A percentile compares a stretch with the other conserved stretches of the same genome.
These are phyloP conservation scores for Heritiera fomes DNA, from an alignment of 345 rosid genomes.

Conservation along the genomic window DNA sequence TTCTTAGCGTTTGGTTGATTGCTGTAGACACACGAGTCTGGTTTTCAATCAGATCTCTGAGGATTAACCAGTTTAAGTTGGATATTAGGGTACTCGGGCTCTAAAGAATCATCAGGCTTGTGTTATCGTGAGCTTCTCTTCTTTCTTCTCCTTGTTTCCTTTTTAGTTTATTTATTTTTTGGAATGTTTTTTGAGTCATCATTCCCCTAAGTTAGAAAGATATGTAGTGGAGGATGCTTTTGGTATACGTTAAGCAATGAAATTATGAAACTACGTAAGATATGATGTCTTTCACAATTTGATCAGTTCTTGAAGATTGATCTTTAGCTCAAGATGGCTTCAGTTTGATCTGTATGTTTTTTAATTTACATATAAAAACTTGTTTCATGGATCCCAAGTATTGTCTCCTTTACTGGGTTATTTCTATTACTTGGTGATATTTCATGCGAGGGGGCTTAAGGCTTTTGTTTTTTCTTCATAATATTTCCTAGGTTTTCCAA, in stretches of 20 bases:
- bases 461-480: background rate
- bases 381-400: background rate
- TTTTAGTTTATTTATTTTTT: background rate
- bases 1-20: slow-evolving; percentile 10
- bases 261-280: background rate
- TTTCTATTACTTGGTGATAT: background rate
- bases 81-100: background rate
- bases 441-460: background rate
- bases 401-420: background rate
- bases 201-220: slow-evolving; percentile 13
- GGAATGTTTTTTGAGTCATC: background rate
- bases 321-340: slow-evolving; percentile 6
- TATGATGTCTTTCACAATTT: slow-evolving; percentile 12
- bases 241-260: slow-evolving; percentile 35
- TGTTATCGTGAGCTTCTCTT: slow-evolving; percentile 22
- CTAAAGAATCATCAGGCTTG: slow-evolving; percentile 30
- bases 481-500: background rate
- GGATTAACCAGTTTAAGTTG: slow-evolving; percentile 21
- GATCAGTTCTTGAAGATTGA: background rate
- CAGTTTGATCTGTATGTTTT: slow-evolving; percentile 12
- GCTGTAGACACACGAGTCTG: background rate
- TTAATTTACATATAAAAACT: background rate
- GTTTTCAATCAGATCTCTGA: slow-evolving; percentile 40
- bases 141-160: background rate
- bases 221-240: slow-evolving; percentile 29